Evolutionary conservation across 140 eudicot genomes (phyloP).

Genomic region (Senecio squalidus): DNA sequence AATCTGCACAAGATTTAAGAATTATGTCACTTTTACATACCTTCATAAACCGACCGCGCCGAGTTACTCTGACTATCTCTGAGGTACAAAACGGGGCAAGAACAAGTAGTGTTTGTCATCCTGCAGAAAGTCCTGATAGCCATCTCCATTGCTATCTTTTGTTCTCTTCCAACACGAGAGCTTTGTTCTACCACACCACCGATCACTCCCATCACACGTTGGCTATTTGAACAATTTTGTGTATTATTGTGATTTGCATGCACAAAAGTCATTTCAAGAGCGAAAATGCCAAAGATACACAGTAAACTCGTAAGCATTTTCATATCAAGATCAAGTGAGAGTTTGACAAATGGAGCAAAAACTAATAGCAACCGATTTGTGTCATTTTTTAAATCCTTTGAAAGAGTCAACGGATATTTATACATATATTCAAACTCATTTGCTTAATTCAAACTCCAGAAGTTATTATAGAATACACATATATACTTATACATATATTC

Average conservation of each 20-base stretch:
- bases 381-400: constrained; percentile 4
- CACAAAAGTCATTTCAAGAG: constrained; percentile 7
- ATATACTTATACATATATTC: too few relatives aligned
- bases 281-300: constrained; percentile 3
- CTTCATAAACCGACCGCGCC: constrained; percentile 32
- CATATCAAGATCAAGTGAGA: background rate
- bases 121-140: constrained; percentile 25
- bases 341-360: constrained; percentile 4
- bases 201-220: constrained; percentile 1
- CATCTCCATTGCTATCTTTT: constrained; percentile 41
- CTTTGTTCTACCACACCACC: constrained; percentile 38
- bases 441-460: background rate
- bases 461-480: too few relatives aligned
- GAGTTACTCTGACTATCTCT: constrained; percentile 33
- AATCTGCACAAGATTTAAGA: too few relatives aligned
- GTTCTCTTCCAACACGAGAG: constrained; percentile 49
- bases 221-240: constrained; percentile 2
- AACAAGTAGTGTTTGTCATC: constrained; percentile 1
- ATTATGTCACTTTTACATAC: constrained; percentile 11
- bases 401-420: constrained; percentile 9
- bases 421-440: background rate
- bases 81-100: constrained; percentile 30
- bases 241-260: constrained; percentile 2
- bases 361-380: background rate
- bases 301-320: background rate